Evolutionary conservation across 176 grass and related monocot species (phyloP).

Genomic region (Triticum turgidum): DNA sequence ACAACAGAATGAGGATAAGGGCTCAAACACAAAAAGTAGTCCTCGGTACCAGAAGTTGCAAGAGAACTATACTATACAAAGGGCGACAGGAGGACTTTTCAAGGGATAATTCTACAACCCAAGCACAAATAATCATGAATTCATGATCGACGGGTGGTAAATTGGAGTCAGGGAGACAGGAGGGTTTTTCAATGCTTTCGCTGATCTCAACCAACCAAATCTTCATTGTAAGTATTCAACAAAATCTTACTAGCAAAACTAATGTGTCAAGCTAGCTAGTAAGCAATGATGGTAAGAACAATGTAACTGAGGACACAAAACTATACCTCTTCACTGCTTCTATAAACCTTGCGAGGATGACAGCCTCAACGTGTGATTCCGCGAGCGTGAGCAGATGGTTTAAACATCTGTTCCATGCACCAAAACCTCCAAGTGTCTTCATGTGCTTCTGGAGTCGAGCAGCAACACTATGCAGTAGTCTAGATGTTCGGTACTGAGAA

Average conservation of each 20-base stretch:
- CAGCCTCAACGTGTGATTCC: conserved; percentile 88
- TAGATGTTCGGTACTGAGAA: conserved; percentile 87
- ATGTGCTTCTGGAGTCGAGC: conserved; percentile 81
- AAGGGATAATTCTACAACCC: neutral
- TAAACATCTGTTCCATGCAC: conserved; percentile 99
- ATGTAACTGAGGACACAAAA: neutral
- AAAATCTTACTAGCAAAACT: neutral
- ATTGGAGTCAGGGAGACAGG: neutral
- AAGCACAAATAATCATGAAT: neutral
- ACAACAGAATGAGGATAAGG: neutral
- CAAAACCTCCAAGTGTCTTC: conserved; percentile 84
- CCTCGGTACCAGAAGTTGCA: neutral
- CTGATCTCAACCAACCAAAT: neutral
- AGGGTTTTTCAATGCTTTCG: neutral
- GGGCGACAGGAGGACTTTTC: neutral
- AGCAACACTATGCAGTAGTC: conserved; percentile 90
- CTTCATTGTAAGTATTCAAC: neutral
- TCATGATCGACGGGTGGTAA: neutral
- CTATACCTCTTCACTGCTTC: conserved; percentile 76
- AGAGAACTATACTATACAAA: neutral
- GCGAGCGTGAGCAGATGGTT: conserved; percentile 93
- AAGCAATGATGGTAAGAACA: conserved; percentile 17
- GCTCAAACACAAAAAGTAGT: neutral
- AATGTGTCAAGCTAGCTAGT: neutral
- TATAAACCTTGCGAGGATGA: conserved; percentile 93